Base-by-base conservation (phyloP, 73 alveolate genomes). In the Paramecium pentaurelia region DNA sequence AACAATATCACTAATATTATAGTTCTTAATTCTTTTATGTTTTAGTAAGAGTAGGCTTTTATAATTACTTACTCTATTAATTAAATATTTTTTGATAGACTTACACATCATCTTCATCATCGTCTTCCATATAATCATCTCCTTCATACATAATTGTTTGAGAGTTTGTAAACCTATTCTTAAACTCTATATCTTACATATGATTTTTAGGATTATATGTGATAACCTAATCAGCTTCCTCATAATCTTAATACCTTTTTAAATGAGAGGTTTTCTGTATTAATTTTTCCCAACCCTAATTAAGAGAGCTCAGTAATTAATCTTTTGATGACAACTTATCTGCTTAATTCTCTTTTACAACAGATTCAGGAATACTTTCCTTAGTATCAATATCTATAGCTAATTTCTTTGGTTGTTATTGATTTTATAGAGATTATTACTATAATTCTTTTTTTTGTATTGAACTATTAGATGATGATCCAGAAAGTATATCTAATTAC, bases 81-180 rank as follows among this genome's bases (percentile, higher is more conserved):
- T 80, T 36, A 18, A 80, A 32, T 6, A 45, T 42, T 9, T 42
- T 18, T 42, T 80, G 22, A 49, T 80, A 80, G 5, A 80, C 44
- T 8, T 40, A 10, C 16, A 40, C 91, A 45, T 80, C 91, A 44
- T 80, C 91, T 18, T 80, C 91, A 14, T 80, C 91, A 40, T 80
- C 91, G 3, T 75, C 88, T 32, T 80, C 88, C 60, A 75, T 32
- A 44, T 80, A 80, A 80, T 80, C 87, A 73, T 73, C 75, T 45
- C 58, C 32, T 11, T 80, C 91, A 80, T 80, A 80, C 30, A 45
- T 8, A 27, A 49, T 80, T 8, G 75, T 42, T 27, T 80, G 4
- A 20, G 47, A 7, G 16, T 42, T 45, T 45, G 64, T 80, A 25
- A 80, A 45, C 30, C 47, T 68, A 68, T 68, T 68, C 28, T 22